Evolutionary conservation across 2,329 filamentous ascomycete species (phyloP), one percentile per base, ranked within the genome.

Genomic region (Neonectria sp.): DNA sequence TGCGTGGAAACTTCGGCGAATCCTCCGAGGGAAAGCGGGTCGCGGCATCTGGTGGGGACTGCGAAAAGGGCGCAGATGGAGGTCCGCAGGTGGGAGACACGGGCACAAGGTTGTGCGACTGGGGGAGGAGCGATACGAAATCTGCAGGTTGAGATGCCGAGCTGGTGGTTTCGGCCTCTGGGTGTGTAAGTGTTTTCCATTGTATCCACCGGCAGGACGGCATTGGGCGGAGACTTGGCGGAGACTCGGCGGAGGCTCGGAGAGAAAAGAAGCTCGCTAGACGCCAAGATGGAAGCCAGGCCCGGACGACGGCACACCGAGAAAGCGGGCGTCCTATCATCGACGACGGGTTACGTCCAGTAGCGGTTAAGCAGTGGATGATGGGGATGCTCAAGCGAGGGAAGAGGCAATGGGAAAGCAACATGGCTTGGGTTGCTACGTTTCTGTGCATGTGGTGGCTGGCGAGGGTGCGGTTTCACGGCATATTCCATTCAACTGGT

Each of bases 71-170:
- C 37, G 17, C 15, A 40, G 15, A 40, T 40, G 6, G 15, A 40
- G 37, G n/a, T 12, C 40, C n/a, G n/a, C 40, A 21, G 9, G n/a
- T n/a, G 40, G 40, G 40, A 24, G n/a, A 9, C 40, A 21, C 11
- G 3, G 9, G n/a, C n/a, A 9, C 40, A 45, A 11, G 40, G 40
- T 45, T 45, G 40, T 45, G 40, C 40, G n/a, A 45, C 40, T 12
- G 4, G 40, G 40, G n/a, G n/a, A 4, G 12, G 15, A 21, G n/a
- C 40, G 40, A 45, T 45, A 24, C 40, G 40, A 45, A 45, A 45
- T 45, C 24, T 45, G 40, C 40, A 45, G 40, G 40, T 24, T n/a
- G 40, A 45, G 40, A 45, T 45, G 40, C 40, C 40, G 40, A 45
- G 40, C n/a, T 45, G 40, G 40, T 21, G 40, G n/a, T 45, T 45